These are phyloP conservation scores for Plectosphaerella sp. DNA, from an alignment of 2,329 filamentous ascomycete genomes.

Conservation along the genomic window DNA sequence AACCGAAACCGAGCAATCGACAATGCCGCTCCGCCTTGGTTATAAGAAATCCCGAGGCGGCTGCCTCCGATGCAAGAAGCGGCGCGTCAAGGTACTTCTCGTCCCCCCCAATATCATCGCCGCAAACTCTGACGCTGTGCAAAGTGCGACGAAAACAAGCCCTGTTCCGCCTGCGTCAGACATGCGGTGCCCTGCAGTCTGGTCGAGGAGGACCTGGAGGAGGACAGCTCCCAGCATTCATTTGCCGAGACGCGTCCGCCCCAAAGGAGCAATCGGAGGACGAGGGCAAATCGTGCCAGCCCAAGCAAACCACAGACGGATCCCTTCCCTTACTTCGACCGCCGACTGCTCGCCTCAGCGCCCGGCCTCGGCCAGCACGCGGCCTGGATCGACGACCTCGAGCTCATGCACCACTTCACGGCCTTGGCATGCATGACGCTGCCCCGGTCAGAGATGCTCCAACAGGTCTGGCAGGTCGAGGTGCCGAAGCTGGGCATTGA, in stretches of 20 bases:
- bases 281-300: background rate
- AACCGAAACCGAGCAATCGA: background rate
- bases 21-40: constrained; percentile 21
- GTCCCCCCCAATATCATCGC: background rate
- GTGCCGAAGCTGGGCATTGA: constrained; percentile 19
- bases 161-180: constrained; percentile 29
- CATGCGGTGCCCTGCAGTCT: constrained; percentile 27
- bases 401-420: constrained; percentile 30
- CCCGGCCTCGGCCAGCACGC: constrained; percentile 7
- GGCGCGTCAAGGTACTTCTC: constrained; percentile 26
- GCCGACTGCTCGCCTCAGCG: constrained; percentile 8
- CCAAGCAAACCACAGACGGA: background rate
- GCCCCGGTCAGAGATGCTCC: constrained; percentile 19
- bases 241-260: background rate
- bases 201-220: background rate
- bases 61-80: constrained; percentile 28
- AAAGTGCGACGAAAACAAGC: constrained; percentile 32
- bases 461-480: constrained; percentile 23
- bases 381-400: constrained; percentile 27
- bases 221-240: background rate
- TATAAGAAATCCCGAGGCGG: constrained; percentile 30
- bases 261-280: background rate
- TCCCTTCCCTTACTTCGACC: constrained; percentile 12
- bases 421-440: constrained; percentile 22
- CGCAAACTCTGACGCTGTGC: background rate